Base-by-base conservation (phyloP, 176 grass and related monocot genomes). In the Pontederia paniculata region DNA sequence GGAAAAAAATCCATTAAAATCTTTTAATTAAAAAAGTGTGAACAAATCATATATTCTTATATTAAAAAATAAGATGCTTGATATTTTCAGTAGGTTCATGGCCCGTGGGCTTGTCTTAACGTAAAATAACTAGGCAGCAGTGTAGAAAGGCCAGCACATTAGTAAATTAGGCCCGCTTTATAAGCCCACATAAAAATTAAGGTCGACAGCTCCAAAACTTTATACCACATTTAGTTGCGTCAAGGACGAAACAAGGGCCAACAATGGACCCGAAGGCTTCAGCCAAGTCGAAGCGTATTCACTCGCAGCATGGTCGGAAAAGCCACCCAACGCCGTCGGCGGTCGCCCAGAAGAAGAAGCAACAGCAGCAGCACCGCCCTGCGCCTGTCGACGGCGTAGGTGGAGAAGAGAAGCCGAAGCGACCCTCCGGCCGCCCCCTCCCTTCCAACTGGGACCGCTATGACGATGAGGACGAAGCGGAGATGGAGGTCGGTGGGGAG, bases 191-290 rank as follows among this genome's bases (percentile, higher is more conserved):
- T n/a, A n/a, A n/a, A n/a, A n/a, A n/a, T n/a, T n/a, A n/a, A n/a
- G n/a, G n/a, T n/a, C n/a, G n/a, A n/a, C n/a, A n/a, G n/a, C n/a
- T n/a, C n/a, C n/a, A n/a, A n/a, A n/a, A n/a, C n/a, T n/a, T n/a
- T n/a, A n/a, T n/a, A n/a, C n/a, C n/a, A n/a, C n/a, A n/a, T n/a
- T 37, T 37, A 5, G 28, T 37, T 37, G 28, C 9, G 17, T 22
- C 21, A 25, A 20, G 18, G 69, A 75, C 64, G 42, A 67, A 43
- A 9, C 23, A 20, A 53, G 43, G 11, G n/a, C 16, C 12, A 14
- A 25, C n/a, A 11, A 91, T 98, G 86, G 86, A 98, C 68, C 93
- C 93, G 57, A 98, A 98, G 70, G 77, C 83, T 53, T 79, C 75
- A 37, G 86, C 86, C 55, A 88, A 81, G 80, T 88, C 86, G 65